A percentile compares a stretch with the other conserved stretches of the same genome.
Conservation (phyloP, 2,329 filamentous ascomycete genomes). For the Apiospora kogelbergensis region DNA sequence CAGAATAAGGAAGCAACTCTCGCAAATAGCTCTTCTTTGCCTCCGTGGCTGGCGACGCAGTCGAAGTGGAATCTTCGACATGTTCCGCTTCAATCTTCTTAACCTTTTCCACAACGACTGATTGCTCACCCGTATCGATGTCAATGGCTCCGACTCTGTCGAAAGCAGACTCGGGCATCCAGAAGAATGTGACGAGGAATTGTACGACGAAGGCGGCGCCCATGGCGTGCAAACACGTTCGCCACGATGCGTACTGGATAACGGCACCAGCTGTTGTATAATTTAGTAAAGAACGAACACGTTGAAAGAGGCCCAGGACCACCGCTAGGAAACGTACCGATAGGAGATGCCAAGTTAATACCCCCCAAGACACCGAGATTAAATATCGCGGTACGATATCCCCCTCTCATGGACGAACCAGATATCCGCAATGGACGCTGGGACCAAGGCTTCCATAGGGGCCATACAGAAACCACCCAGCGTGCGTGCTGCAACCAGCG, state of each 20-base stretch:
- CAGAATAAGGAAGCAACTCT: slow-evolving; percentile 35
- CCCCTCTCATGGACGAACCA: slow-evolving; percentile 48
- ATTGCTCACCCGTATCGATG: background rate
- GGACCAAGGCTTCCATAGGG: slow-evolving; percentile 51
- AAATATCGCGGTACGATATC: slow-evolving; percentile 41
- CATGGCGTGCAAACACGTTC: background rate
- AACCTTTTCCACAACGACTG: background rate
- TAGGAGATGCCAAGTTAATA: slow-evolving; percentile 40
- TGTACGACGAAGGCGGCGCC: slow-evolving; percentile 35
- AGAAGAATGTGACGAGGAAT: slow-evolving; percentile 43
- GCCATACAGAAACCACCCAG: slow-evolving; percentile 50
- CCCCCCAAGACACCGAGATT: slow-evolving; percentile 41
- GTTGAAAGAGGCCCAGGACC: slow-evolving; percentile 18
- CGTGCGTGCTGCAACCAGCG: slow-evolving; percentile 46
- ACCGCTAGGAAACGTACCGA: slow-evolving; percentile 36
- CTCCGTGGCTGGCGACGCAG: slow-evolving; percentile 22
- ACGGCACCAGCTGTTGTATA: background rate
- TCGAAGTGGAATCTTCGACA: background rate
- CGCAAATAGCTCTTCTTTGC: slow-evolving; percentile 33
- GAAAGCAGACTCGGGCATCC: slow-evolving; percentile 53
- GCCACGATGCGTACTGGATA: slow-evolving; percentile 5
- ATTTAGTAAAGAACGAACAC: background rate
- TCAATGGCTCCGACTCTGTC: slow-evolving; percentile 25
- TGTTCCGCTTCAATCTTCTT: slow-evolving; percentile 14
- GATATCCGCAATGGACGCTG: slow-evolving; percentile 48